Evolutionary conservation across 495 filamentous ascomycete genomes (phyloP), one percentile per base, ranked within the genome.

Genomic region (Neurospora intermedia): DNA sequence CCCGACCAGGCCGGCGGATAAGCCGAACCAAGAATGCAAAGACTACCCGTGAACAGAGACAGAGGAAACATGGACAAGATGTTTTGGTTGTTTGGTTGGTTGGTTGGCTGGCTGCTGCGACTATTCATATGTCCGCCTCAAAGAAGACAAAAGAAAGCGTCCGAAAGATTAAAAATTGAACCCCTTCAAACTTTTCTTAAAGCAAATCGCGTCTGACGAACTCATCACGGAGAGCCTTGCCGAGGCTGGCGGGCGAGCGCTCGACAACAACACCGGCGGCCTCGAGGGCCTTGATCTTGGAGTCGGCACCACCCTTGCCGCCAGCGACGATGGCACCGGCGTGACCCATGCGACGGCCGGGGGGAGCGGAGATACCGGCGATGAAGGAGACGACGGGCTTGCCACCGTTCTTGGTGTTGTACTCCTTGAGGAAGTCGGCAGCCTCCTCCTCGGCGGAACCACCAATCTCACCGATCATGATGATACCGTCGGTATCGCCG

Each of bases 381-480:
- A 99, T 99, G 85, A 99, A 99, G 82, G 91, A 92, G 72, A 99
- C 96, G 72, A 96, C 93, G 73, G 96, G 96, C 88, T 97, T 99
- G 78, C 85, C 85, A 43, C 84, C 84, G 85, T 96, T 93, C 81
- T 87, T 84, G 71, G 89, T 92, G 87, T 98, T 98, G 84, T 97
- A 88, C 78, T 87, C 86, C 87, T 91, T 94, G 81, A 98, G 86
- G 88, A 94, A 99, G 75, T 99, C 96, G 77, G 80, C 97, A 27
- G 94, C 94, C 75, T 99, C 96, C 85, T 99, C 96, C 85, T 99
- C 96, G 69, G 96, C 96, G 70, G 92, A 93, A 75, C 96, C 96
- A 82, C 96, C 96, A 79, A 99, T 98, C 87, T 99, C 96, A 82
- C 96, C 96, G 81, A 99, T 98, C 96, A 99, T 97, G 86, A 99